A percentile compares a stretch with the other conserved stretches of the same genome.
Evolutionary conservation across 2,329 filamentous ascomycete genomes (phyloP).

Genomic region (Botrytis pseudocinerea): DNA sequence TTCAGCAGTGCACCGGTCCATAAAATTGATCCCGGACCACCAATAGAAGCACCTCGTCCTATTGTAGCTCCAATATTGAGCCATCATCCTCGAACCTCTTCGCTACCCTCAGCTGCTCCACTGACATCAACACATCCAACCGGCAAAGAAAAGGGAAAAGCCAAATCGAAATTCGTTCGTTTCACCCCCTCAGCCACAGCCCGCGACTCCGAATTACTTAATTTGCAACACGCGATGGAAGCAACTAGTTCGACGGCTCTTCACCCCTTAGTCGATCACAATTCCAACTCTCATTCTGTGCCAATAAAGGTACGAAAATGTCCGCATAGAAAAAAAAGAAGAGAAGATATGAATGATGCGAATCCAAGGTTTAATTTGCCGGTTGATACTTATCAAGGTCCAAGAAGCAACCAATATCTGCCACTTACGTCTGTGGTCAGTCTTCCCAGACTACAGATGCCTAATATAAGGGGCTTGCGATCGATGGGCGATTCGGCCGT

Average conservation of each 20-base stretch:
- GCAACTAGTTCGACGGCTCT: conserved; percentile 20
- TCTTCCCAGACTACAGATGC: background rate
- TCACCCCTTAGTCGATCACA: conserved; percentile 13
- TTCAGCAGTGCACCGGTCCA: conserved; percentile 35
- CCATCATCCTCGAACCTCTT: conserved; percentile 12
- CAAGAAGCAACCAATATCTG: conserved; percentile 8
- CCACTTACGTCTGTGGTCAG: conserved; percentile 4
- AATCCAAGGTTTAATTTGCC: background rate
- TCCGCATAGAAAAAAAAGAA: conserved; percentile 17
- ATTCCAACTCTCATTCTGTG: background rate
- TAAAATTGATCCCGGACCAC: conserved; percentile 12
- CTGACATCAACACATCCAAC: background rate
- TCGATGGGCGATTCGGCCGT: background rate
- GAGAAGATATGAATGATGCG: background rate
- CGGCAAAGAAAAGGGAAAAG: conserved; percentile 1
- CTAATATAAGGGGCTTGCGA: background rate
- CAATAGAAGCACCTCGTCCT: conserved; percentile 12
- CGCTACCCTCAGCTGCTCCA: background rate
- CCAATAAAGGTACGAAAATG: background rate
- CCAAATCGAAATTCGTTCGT: conserved; percentile 12
- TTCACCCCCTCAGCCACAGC: conserved; percentile 23
- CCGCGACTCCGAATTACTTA: conserved; percentile 20
- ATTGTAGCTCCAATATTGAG: background rate
- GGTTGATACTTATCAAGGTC: background rate
- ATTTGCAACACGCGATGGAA: conserved; percentile 21